Evolutionary conservation across 208 protist genomes (phyloP), one percentile per base, ranked within the genome.

Genomic region (Leptomonas pyrrhocoris): DNA sequence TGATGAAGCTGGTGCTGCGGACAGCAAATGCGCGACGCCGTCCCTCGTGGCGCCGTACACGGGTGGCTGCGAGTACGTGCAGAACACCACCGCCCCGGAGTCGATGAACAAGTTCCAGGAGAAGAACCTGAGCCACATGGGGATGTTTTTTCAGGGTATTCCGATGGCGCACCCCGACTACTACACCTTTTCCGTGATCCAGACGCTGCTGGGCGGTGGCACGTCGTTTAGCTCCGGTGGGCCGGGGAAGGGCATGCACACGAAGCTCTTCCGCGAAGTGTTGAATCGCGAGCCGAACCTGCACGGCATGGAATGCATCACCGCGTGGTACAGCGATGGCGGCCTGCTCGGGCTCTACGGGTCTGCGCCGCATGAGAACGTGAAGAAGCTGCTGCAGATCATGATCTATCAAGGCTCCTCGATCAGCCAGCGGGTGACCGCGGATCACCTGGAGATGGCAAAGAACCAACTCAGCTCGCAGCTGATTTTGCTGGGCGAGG

Each of bases 171-270:
- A 96, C 74, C 77, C 80, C 28, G 88, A 96, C 58, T 95, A 95
- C 80, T 91, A 93, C 81, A 91, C 83, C n/a, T 67, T 93, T 48
- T 90, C 86, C 16, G 92, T 97, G 5, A 91, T 95, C 50, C 94
- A 96, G 68, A 93, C 88, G 1, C 65, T 96, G 36, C 80, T 97
- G 19, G 94, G 94, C 25, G 94, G 94, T 40, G 94, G 94, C 25
- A 94, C 86, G 21, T 92, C 92, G 9, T 97, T 97, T 72, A 94
- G 87, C 69, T 93, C 90, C 27, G 94, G 94, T 48, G 94, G 94
- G 13, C 94, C 94, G 54, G 94, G 94, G n/a, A 97, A 97, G 62
- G 94, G 94, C 40, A 96, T 97, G 88, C 89, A 96, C 40, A 95
- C 94, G 45, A 96, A 96, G 71, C 64, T 97, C 16, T 97, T 93